These are phyloP conservation scores for Candida gorgasii DNA, from an alignment of 805 yeast genomes.

Conservation along the genomic window DNA sequence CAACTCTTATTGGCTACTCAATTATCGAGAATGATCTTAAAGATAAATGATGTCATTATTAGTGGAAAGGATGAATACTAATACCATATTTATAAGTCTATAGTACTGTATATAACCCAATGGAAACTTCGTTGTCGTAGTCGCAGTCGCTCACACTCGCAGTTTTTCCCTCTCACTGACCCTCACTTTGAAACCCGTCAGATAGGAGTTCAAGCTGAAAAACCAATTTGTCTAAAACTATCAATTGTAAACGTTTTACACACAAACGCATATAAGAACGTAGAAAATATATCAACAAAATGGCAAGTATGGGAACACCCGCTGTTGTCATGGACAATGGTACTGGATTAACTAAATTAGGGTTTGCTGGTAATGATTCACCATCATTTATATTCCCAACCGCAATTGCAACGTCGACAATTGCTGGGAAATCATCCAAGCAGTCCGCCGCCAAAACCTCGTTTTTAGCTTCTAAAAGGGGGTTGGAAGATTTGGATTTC, in stretches of 20 bases:
- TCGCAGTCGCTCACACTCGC: not conserved
- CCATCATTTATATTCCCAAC: conserved; percentile 98
- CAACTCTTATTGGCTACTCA: conserved; percentile 95
- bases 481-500: conserved; percentile 91
- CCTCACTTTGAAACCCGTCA: not conserved
- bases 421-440: conserved; percentile 42
- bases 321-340: conserved; percentile 99
- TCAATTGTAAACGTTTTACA: conserved; percentile 1
- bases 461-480: conserved; percentile 57
- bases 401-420: conserved; percentile 80
- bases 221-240: not conserved
- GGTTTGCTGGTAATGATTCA: conserved; percentile 97
- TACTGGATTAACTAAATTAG: conserved; percentile 95
- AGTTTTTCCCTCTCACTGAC: not conserved
- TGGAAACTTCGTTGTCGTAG: not conserved
- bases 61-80: conserved; percentile 79
- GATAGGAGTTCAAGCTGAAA: not conserved
- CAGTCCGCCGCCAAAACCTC: conserved; percentile 46
- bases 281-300: conserved; percentile 18
- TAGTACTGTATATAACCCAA: conserved; percentile 7
- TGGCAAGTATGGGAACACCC: conserved; percentile 74
- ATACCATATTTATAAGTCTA: not conserved
- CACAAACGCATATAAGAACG: not conserved
- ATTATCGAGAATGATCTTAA: conserved; percentile 94
- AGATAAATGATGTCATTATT: conserved; percentile 94